These are phyloP conservation scores for Bryum argenteum DNA, from an alignment of 225 moss, liverwort and hornwort genomes.

Conservation along the genomic window DNA sequence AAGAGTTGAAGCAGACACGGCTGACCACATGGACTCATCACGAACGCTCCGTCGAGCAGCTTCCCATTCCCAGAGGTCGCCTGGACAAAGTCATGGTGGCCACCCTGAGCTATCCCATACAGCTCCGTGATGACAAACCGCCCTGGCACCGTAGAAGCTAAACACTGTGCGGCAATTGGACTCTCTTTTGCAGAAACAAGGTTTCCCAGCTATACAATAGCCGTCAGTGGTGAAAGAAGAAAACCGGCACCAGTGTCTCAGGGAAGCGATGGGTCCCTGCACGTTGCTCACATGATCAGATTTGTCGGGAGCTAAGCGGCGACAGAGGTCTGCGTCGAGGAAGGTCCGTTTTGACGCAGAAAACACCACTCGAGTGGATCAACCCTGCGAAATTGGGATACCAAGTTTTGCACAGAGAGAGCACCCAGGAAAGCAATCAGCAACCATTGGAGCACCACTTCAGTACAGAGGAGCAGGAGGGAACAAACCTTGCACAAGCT, in stretches of 20 bases:
- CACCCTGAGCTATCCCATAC: conserved; percentile 10
- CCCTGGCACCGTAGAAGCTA: not conserved
- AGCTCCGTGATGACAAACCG: conserved; percentile 23
- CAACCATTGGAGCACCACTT: not conserved
- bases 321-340: no score
- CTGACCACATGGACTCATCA: not conserved
- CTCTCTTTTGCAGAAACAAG: no score
- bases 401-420: not conserved
- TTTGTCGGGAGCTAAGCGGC: not conserved
- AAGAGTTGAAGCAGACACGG: conserved; percentile 26
- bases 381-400: no score
- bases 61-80: conserved; percentile 25
- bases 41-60: conserved; percentile 26
- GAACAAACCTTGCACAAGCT: not conserved
- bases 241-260: no score
- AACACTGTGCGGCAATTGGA: conserved; percentile 17
- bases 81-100: not conserved
- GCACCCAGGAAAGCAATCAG: not conserved
- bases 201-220: no score
- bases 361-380: no score
- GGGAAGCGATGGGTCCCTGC: no score
- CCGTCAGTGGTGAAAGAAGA: no score
- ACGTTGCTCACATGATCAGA: no score
- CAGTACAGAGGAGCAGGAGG: not conserved
- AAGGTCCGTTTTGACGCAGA: not conserved